Evolutionary conservation across 352 stramenopile genomes (phyloP), one percentile per base, ranked within the genome.

Genomic region (Phytophthora ramorum): DNA sequence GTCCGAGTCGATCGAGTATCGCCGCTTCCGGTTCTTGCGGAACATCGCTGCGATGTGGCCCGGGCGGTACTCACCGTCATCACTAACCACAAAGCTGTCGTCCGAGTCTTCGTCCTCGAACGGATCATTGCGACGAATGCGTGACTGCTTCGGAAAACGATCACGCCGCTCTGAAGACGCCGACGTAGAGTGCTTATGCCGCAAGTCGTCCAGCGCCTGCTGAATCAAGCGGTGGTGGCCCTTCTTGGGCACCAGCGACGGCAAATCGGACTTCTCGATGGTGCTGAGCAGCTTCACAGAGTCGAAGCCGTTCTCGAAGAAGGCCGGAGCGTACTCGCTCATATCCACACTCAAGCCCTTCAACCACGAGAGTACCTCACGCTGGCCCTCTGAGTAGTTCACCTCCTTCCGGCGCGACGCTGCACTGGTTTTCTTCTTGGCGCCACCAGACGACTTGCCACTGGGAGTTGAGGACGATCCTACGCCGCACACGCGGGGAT

Each of bases 221-320:
- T 91, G 81, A 51, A 96, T 93, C 38, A 96, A 69, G 19, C 88
- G 86, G 63, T 93, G 86, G 65, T 96, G 88, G 8, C 88, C 88
- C 24, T 87, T 87, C 69, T 96, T 96, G 16, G 88, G 88, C 5
- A 96, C 80, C 48, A 96, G 69, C 2, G 64, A 70, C 13, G 86
- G 81, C 28, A 96, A 49, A 50, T 96, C 88, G 1, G 70, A 70
- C 22, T 89, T 76, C 58, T 91, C 85, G 24, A 96, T 89, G 3
- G 80, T 85, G 48, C 80, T 88, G 9, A 96, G 69, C 22, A 95
- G 69, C 66, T 96, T 93, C 56, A 96, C 88, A 50, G 86, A 94
- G 56, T 96, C 88, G 45, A 96, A 96, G 1, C 88, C 86, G 51
- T 96, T 95, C 47, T 95, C 88, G 40, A 96, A 94, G 60, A 96